These are phyloP conservation scores for Cyclostephanos tholiformis DNA, from an alignment of 108 stramenopile genomes.

Conservation along the genomic window DNA sequence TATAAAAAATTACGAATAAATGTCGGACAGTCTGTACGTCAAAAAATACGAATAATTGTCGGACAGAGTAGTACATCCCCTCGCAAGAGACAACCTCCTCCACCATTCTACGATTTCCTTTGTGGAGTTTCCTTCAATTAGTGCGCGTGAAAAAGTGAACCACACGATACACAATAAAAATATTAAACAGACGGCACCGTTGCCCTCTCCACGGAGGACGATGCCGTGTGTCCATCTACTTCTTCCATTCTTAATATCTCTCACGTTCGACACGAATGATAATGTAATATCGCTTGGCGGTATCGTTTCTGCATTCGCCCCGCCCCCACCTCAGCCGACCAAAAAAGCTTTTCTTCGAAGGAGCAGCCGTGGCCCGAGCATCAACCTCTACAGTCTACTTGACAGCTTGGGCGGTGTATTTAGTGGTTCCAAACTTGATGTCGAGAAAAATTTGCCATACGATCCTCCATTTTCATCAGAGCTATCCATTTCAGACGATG, in stretches of 20 bases:
- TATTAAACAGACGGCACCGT: neutral
- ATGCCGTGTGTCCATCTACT: neutral
- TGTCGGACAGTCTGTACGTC: too few species aligned
- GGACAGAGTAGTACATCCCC: too few species aligned
- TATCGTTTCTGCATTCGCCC: neutral
- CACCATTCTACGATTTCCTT: too few species aligned
- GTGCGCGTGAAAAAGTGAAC: too few species aligned
- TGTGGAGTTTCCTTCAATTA: too few species aligned
- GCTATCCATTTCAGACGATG: conserved; percentile 22
- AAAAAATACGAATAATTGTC: too few species aligned
- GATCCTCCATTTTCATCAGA: conserved; percentile 50
- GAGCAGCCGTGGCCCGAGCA: neutral
- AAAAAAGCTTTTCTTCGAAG: neutral
- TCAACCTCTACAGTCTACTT: conserved; percentile 22
- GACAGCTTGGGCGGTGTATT: conserved; percentile 44
- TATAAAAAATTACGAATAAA: too few species aligned
- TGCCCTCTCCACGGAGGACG: neutral
- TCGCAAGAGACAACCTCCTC: too few species aligned
- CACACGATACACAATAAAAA: too few species aligned
- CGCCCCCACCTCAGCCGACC: neutral
- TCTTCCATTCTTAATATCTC: neutral
- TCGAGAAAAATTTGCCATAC: conserved; percentile 50
- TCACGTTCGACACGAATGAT: neutral
- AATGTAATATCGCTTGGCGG: neutral
- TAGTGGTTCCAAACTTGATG: conserved; percentile 53